Percentiles rank a stretch among this genome's conserved stretches.
Evolutionary conservation across 345 rosid genomes (phyloP).

Genomic region (Fremontodendron californicum): DNA sequence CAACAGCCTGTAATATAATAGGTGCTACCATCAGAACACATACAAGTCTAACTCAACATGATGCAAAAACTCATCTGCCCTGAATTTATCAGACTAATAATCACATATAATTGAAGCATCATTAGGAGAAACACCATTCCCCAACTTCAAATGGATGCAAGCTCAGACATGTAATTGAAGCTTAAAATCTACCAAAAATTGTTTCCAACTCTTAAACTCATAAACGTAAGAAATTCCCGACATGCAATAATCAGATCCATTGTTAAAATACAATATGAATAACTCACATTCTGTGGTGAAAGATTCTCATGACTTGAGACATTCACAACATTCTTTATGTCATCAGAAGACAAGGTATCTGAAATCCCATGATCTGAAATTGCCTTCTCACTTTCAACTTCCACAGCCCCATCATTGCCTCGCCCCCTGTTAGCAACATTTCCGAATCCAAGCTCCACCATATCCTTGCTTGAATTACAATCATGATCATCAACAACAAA

Average conservation of each 20-base stretch:
- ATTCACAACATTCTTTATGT: constrained; percentile 26
- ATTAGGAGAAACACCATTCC: not conserved
- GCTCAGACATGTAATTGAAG: not conserved
- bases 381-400: constrained; percentile 21
- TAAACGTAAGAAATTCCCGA: not conserved
- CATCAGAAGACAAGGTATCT: constrained; percentile 25
- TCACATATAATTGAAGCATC: not conserved
- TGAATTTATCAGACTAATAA: not conserved
- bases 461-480: constrained; percentile 19
- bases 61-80: no score
- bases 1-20: constrained; percentile 32
- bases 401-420: constrained; percentile 14
- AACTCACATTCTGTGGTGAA: constrained; percentile 28
- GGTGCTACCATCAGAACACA: no score
- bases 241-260: not conserved
- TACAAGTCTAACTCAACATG: no score
- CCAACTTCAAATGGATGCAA: not conserved
- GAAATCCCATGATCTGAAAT: constrained; percentile 7
- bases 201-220: not conserved
- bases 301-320: constrained; percentile 26
- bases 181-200: not conserved
- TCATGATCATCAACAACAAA: constrained; percentile 17
- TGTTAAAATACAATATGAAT: not conserved
- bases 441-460: constrained; percentile 26
- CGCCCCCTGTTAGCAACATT: constrained; percentile 20